A percentile compares a stretch with the other conserved stretches of the same genome.
These are phyloP conservation scores for Saturnispora sekii DNA, from an alignment of 805 yeast genomes.

Conservation along the genomic window DNA sequence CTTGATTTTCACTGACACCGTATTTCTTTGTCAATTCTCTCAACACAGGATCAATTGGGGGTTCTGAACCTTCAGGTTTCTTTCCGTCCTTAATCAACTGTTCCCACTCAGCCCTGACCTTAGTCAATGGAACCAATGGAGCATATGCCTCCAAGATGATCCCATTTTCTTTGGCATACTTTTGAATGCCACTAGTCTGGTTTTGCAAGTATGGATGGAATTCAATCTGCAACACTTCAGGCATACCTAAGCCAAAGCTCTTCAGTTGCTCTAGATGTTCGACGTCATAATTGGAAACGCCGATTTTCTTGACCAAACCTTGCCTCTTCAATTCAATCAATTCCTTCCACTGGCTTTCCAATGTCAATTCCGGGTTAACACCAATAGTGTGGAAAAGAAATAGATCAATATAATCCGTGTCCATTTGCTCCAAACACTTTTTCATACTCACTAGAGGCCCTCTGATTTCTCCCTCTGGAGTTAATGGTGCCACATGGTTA, in stretches of 20 bases:
- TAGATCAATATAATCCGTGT: constrained; percentile 46
- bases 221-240: constrained; percentile 57
- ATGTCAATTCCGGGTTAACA: constrained; percentile 27
- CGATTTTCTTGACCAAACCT: constrained; percentile 37
- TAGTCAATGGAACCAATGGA: constrained; percentile 36
- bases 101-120: constrained; percentile 16
- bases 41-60: constrained; percentile 27
- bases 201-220: constrained; percentile 53
- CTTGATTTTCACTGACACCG: constrained; percentile 29
- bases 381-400: constrained; percentile 54
- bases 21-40: constrained; percentile 28
- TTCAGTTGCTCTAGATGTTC: constrained; percentile 36
- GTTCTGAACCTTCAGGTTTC: constrained; percentile 8
- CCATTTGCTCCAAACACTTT: constrained; percentile 36
- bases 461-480: constrained; percentile 15
- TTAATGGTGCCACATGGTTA: constrained; percentile 6
- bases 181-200: constrained; percentile 43
- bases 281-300: constrained; percentile 48
- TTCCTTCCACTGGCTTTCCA: constrained; percentile 40
- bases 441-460: constrained; percentile 41
- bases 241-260: constrained; percentile 31
- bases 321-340: constrained; percentile 39
- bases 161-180: constrained; percentile 27
- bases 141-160: constrained; percentile 37
- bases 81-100: constrained; percentile 1